A percentile compares a stretch with the other conserved stretches of the same genome.
Conservation (phyloP, 768 basidiomycete species). For the Epithele typhae region DNA sequence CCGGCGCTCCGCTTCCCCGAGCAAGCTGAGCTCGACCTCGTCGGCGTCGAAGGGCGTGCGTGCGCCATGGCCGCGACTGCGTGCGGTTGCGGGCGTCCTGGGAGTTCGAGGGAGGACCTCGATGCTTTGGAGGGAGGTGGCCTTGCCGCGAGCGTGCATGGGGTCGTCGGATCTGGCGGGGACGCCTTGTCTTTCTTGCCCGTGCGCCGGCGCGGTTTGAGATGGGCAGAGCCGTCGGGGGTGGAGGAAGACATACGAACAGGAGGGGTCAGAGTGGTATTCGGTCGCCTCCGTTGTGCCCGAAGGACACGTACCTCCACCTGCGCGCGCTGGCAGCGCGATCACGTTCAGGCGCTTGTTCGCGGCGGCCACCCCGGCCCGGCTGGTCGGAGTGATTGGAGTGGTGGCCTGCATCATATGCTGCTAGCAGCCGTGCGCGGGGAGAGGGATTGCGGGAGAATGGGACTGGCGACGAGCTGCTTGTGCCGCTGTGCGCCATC, state of each 20-base stretch:
- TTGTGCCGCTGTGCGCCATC: too few species aligned
- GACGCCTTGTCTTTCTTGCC: conserved; percentile 2
- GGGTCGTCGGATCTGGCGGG: conserved; percentile 6
- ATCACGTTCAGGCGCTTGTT: too few species aligned
- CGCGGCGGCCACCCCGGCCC: too few species aligned
- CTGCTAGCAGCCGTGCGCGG: too few species aligned
- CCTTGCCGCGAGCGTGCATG: conserved; percentile 21
- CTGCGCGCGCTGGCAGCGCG: too few species aligned
- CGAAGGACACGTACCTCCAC: too few species aligned
- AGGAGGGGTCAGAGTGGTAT: too few species aligned
- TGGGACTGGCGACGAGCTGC: too few species aligned
- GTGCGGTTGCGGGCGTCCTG: conserved; percentile 18
- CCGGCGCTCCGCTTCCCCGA: conserved; percentile 52
- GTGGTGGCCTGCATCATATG: too few species aligned
- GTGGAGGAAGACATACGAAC: neutral
- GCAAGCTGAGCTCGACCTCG: conserved; percentile 57
- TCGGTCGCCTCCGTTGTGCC: too few species aligned
- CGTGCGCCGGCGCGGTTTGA: conserved; percentile 12
- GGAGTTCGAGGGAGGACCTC: conserved; percentile 25
- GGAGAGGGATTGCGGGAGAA: too few species aligned
- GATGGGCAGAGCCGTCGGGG: conserved; percentile 1
- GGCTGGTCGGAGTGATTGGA: too few species aligned
- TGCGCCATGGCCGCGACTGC: conserved; percentile 6
- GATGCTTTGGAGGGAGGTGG: conserved; percentile 27
- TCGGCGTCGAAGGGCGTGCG: conserved; percentile 30